Conservation (phyloP, 1,284 basidiomycete species). For the Malassezia dermatis region DNA sequence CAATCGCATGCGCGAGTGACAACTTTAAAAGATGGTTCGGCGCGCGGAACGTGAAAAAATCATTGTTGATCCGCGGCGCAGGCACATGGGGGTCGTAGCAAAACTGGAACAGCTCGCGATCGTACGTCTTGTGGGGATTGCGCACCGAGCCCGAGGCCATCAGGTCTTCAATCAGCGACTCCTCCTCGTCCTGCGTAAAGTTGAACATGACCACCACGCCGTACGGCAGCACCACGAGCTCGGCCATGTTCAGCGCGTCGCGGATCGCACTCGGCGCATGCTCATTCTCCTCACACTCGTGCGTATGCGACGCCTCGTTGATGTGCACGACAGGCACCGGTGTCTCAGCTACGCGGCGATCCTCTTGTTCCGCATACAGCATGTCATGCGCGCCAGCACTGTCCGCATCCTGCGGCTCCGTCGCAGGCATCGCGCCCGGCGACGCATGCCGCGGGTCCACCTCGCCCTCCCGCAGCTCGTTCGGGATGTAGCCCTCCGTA, state of each 20-base stretch:
- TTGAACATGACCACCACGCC: constrained; percentile 48
- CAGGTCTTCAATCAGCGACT: constrained; percentile 40
- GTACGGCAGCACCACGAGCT: constrained; percentile 44
- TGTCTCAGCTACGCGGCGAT: constrained; percentile 18
- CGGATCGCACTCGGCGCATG: constrained; percentile 35
- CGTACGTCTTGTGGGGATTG: constrained; percentile 24
- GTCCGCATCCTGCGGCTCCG: constrained; percentile 6
- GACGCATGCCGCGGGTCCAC: constrained; percentile 18
- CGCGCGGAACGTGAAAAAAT: constrained; percentile 62
- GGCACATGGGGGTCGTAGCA: constrained; percentile 69
- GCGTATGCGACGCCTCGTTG: constrained; percentile 46
- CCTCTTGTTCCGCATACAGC: constrained; percentile 8
- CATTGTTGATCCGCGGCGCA: constrained; percentile 65
- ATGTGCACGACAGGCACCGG: constrained; percentile 25
- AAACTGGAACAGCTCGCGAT: constrained; percentile 39
- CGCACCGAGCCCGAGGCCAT: constrained; percentile 37
- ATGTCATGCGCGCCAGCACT: constrained; percentile 9
- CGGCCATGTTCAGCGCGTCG: constrained; percentile 42
- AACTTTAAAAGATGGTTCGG: constrained; percentile 62
- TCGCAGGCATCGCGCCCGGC: neutral
- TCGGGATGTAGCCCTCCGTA: constrained; percentile 41
- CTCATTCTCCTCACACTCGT: constrained; percentile 38
- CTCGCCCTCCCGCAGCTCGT: constrained; percentile 28
- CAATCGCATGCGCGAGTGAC: constrained; percentile 85
- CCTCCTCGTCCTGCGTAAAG: constrained; percentile 39